Evolutionary conservation across 1,284 basidiomycete species (phyloP).

Genomic region (Lentinula novae-zelandiae): DNA sequence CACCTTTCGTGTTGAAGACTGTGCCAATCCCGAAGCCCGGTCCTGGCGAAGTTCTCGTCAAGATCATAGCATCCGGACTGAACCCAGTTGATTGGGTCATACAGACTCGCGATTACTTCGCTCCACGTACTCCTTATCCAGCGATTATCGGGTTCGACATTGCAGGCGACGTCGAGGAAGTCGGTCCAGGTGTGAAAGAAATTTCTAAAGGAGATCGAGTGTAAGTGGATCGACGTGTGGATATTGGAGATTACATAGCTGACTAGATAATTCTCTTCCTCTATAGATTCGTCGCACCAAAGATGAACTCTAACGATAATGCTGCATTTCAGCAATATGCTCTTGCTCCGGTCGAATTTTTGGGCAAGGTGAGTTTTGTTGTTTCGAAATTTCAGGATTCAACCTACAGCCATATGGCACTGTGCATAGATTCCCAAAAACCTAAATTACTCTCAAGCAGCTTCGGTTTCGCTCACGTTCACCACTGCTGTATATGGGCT

Average conservation of each 20-base stretch:
- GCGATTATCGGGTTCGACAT: constrained; percentile 55
- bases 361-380: constrained; percentile 36
- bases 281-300: not conserved
- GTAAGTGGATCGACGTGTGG: constrained; percentile 28
- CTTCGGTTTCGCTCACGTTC: constrained; percentile 33
- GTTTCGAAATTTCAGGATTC: not conserved
- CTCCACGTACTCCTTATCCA: constrained; percentile 24
- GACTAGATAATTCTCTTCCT: not conserved
- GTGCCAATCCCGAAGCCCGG: constrained; percentile 31
- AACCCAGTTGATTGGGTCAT: constrained; percentile 49
- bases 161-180: constrained; percentile 49
- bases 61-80: constrained; percentile 35
- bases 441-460: constrained; percentile 40
- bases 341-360: constrained; percentile 33
- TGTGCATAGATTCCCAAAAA: constrained; percentile 30
- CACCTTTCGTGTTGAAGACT: not conserved
- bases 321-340: constrained; percentile 50
- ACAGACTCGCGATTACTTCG: constrained; percentile 22
- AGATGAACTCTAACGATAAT: constrained; percentile 22
- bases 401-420: not conserved
- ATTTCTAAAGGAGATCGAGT: constrained; percentile 56
- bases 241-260: not conserved
- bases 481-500: constrained; percentile 34
- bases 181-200: constrained; percentile 47
- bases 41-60: constrained; percentile 40